A percentile compares a stretch with the other conserved stretches of the same genome.
These are phyloP conservation scores for Neoconidiobolus thromboides DNA, from an alignment of 371 early-diverging fungal genomes.

Conservation along the genomic window DNA sequence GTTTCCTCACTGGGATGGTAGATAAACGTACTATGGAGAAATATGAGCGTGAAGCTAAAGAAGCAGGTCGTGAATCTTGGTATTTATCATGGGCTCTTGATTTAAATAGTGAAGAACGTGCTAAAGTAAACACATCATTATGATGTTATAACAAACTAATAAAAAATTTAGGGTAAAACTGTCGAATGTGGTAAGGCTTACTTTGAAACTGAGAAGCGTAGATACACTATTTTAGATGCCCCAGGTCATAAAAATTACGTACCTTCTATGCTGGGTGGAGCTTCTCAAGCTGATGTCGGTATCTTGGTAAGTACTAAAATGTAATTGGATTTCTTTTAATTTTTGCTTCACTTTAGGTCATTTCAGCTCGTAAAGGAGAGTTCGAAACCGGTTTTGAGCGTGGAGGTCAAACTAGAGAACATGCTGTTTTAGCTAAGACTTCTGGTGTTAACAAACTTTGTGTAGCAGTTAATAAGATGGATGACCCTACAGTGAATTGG, in stretches of 20 bases:
- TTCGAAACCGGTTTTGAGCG: constrained; percentile 99
- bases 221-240: constrained; percentile 93
- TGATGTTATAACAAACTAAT: not conserved
- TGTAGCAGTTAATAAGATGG: constrained; percentile 97
- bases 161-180: constrained; percentile 61
- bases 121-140: constrained; percentile 35
- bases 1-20: constrained; percentile 83
- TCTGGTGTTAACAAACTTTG: constrained; percentile 84
- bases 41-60: constrained; percentile 92
- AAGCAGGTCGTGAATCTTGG: constrained; percentile 91
- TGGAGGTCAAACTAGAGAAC: constrained; percentile 99
- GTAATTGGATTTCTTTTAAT: not conserved
- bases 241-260: constrained; percentile 99
- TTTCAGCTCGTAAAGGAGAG: constrained; percentile 97
- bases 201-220: constrained; percentile 88
- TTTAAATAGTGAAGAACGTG: constrained; percentile 86
- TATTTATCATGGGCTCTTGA: constrained; percentile 96
- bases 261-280: constrained; percentile 97
- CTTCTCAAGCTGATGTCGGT: constrained; percentile 93
- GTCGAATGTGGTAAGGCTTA: constrained; percentile 93
- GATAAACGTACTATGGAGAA: constrained; percentile 99
- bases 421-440: constrained; percentile 91
- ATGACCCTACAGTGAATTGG: constrained; percentile 92
- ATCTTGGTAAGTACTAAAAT: constrained; percentile 38
- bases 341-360: constrained; percentile 24